Conservation (phyloP, 768 basidiomycete species). For the Leccinellum luteum region DNA sequence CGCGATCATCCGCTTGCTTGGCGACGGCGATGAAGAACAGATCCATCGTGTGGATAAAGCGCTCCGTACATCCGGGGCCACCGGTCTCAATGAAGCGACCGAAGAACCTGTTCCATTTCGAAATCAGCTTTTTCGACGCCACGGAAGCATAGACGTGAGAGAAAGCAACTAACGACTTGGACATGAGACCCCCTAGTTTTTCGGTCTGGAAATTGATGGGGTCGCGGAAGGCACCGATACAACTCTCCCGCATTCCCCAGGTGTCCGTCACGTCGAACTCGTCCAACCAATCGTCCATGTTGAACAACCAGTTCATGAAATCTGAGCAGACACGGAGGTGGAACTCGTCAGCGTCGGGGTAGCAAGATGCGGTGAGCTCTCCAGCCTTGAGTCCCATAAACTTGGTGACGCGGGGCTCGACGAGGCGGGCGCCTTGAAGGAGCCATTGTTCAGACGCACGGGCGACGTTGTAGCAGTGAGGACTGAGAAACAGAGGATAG, state of each 20-base stretch:
- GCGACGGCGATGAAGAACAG: slow-evolving; percentile 42
- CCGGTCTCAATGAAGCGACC: slow-evolving; percentile 36
- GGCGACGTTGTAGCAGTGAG: slow-evolving; percentile 34
- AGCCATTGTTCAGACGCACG: slow-evolving; percentile 39
- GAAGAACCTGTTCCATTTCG: slow-evolving; percentile 34
- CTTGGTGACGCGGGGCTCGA: slow-evolving; percentile 33
- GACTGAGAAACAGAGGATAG: slow-evolving; percentile 36
- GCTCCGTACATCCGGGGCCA: slow-evolving; percentile 38
- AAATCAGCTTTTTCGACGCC: background rate
- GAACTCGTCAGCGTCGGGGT: slow-evolving; percentile 51
- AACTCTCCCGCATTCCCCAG: slow-evolving; percentile 30
- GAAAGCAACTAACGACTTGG: slow-evolving; percentile 31
- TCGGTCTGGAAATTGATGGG: slow-evolving; percentile 26
- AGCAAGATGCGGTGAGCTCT: slow-evolving; percentile 64
- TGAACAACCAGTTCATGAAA: slow-evolving; percentile 54
- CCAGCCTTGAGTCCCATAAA: slow-evolving; percentile 63
- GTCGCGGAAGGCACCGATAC: slow-evolving; percentile 30
- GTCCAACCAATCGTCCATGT: slow-evolving; percentile 42
- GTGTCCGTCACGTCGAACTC: slow-evolving; percentile 34
- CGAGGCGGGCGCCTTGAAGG: slow-evolving; percentile 22
- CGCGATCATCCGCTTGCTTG: slow-evolving; percentile 43
- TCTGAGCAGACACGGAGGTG: slow-evolving; percentile 65
- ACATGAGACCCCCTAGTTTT: slow-evolving; percentile 31
- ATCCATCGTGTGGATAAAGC: slow-evolving; percentile 41
- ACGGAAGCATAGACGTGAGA: background rate